Evolutionary conservation across 2,329 filamentous ascomycete species (phyloP), one percentile per base, ranked within the genome.

Genomic region (Penicillium sp.): DNA sequence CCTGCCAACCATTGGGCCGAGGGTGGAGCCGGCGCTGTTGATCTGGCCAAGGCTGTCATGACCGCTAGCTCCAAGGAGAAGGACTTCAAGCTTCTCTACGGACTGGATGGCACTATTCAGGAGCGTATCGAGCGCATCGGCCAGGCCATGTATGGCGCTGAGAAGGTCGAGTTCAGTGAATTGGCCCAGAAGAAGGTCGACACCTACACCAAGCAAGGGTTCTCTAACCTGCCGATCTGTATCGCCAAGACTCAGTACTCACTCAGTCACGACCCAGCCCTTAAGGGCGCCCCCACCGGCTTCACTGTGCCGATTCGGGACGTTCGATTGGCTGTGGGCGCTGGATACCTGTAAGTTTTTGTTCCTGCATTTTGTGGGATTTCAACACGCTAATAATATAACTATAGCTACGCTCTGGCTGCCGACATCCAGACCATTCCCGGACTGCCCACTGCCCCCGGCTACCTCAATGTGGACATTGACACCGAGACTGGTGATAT

Each of bases 171-270:
- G 78, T 94, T 99, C 78, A 95, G 90, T 73, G 92, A 96, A 75
- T 83, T 94, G 51, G 94, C 94, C 0, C 91, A 95, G 80, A 91
- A 92, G 80, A 97, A 99, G 85, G 89, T 97, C 64, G 93, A 97
- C 73, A 93, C 88, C 8, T 99, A 97, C 78, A 93, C 90, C 33
- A 86, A 86, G 73, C 94, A 97, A 77, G 94, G 94, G 46, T 95
- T 93, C 69, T 89, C 89, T 23, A 91, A 96, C 75, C 81, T 99
- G 64, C 94, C 94, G 37, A 96, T 97, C 71, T 99, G 94, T 75
- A 86, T 97, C 64, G 94, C 94, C 62, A 99, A 99, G 87, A 99
- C 94, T 15, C 94, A 99, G 77, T 99, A 99, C 81, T 96, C 91
- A 35, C 83, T 99, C 49, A 94, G 89, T 58, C 93, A 97, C 76